phyloP scores from a whole-genome alignment of 257 asterid genomes.

The Solanum chiquidenum region DNA sequence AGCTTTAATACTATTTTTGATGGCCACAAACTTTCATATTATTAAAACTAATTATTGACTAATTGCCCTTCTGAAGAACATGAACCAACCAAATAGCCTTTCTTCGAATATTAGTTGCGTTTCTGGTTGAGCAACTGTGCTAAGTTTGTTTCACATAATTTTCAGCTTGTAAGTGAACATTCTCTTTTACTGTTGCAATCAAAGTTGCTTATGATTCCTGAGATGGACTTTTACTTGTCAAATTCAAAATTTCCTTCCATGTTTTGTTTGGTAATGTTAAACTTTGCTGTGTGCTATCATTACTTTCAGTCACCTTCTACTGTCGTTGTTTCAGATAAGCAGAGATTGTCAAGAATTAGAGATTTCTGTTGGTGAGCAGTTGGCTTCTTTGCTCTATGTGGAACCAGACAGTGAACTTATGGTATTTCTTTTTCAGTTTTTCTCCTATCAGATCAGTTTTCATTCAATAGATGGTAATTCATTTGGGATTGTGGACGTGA shows the following conservation, averaged over 20 bases:
- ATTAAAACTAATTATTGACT: not conserved
- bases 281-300: not conserved
- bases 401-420: conserved; percentile 11
- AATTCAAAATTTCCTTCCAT: not conserved
- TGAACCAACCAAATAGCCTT: not conserved
- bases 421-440: not conserved
- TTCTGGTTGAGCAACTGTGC: not conserved
- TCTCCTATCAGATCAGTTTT: not conserved
- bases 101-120: not conserved
- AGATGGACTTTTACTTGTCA: not conserved
- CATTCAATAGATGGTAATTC: not conserved
- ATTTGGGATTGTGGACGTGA: not conserved
- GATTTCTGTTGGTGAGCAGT: conserved; percentile 10
- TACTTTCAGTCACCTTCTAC: not conserved
- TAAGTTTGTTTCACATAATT: not conserved
- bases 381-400: conserved; percentile 7
- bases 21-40: not conserved
- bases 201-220: not conserved
- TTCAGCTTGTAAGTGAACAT: not conserved
- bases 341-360: conserved; percentile 12
- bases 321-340: conserved; percentile 2
- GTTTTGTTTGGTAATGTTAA: not conserved
- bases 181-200: not conserved
- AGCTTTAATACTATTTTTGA: not conserved
- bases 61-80: not conserved